phyloP scores from a whole-genome alignment of 495 filamentous ascomycete genomes.

The Copromyces sp. region DNA sequence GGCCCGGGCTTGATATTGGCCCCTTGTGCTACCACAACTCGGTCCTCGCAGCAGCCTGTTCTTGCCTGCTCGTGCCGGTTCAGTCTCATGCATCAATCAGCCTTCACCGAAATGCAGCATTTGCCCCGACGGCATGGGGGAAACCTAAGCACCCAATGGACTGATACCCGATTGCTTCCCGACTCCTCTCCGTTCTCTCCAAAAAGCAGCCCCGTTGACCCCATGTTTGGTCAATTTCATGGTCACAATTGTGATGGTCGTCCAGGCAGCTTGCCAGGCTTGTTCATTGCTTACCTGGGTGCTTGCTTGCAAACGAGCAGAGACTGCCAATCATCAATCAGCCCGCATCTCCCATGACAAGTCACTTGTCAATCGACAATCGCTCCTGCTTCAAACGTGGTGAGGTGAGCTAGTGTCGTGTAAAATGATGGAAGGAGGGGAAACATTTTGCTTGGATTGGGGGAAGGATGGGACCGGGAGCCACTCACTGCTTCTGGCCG shows the following conservation, averaged over 20 bases:
- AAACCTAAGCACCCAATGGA: not conserved
- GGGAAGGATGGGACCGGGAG: not conserved
- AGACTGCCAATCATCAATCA: not conserved
- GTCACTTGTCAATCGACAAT: not conserved
- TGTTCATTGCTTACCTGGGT: not conserved
- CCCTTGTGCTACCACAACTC: not conserved
- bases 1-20: not conserved
- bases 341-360: not conserved
- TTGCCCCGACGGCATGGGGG: not conserved
- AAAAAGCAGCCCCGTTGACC: not conserved
- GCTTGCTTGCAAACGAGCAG: not conserved
- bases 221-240: not conserved
- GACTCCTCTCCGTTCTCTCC: not conserved
- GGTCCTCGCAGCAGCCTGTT: not conserved
- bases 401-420: not conserved
- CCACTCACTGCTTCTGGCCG: not conserved
- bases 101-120: not conserved
- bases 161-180: not conserved
- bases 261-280: not conserved
- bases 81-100: not conserved
- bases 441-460: not conserved
- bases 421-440: not conserved
- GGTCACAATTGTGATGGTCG: not conserved
- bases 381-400: not conserved
- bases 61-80: not conserved